Base-by-base conservation (phyloP, 208 protist genomes). In the Leishmania arabica region DNA sequence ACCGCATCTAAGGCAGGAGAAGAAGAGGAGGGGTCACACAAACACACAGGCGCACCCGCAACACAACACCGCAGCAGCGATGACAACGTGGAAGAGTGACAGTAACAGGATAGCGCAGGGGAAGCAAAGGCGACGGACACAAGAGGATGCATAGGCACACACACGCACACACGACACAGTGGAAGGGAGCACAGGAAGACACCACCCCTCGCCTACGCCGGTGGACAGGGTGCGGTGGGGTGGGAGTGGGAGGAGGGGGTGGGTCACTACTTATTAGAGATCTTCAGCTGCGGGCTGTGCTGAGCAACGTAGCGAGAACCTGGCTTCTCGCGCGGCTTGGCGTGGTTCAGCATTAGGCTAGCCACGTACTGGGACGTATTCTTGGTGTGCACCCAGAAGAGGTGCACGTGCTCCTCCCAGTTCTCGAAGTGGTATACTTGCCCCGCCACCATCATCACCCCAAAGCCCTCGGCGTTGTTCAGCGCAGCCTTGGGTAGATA, bases 301-400 rank as follows among this genome's bases (percentile, higher is more conserved):
- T 92, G 90, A 17, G 90, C 90, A 21, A 94, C 88, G 79, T 94
- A 93, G 34, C 88, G 87, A 53, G 91, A 92, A 31, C 91, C 91
- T 0, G 86, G 88, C 83, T 91, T 94, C 74, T 95, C 93, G 64
- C 83, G 71, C 68, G 91, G 89, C 54, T 85, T 84, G 51, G 76
- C 79, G 79, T 93, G 89, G 83, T 95, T 95, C 49, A 95, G 78
- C 81, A 97, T 74, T 15, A 97, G 84, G 64, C 79, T 82, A 0
- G 90, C 84, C n/a, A 89, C 79, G 71, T 85, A 86, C n/a, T 34
- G 54, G 17, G 81, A 88, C 5, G 69, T 74, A 68, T 91, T 93
- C 75, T 83, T 81, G 13, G 84, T 91, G 84, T 91, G 83, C n/a
- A 68, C 21, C 89, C 88, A 95, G 87, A 85, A 93, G 21, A 77